A percentile compares a stretch with the other conserved stretches of the same genome.
These are phyloP conservation scores for Exophiala sp. DNA, from an alignment of 2,329 filamentous ascomycete genomes.

Conservation along the genomic window DNA sequence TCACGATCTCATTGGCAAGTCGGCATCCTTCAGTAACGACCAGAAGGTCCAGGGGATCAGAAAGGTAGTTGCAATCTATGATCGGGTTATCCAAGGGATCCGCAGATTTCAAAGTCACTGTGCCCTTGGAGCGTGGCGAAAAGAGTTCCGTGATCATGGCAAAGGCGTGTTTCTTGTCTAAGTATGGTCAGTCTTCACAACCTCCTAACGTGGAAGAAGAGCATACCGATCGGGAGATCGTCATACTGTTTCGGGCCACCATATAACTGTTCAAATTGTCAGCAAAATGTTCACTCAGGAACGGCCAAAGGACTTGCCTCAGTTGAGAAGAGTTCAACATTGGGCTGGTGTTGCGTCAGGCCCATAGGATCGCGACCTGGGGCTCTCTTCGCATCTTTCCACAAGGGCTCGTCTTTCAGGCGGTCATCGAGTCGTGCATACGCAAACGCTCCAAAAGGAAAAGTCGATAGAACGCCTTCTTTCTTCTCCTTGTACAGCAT, in stretches of 20 bases:
- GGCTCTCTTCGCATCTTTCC: slow-evolving; percentile 48
- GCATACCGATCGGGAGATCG: slow-evolving; percentile 46
- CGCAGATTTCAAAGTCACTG: slow-evolving; percentile 49
- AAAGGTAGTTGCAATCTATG: slow-evolving; percentile 58
- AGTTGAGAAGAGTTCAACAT: slow-evolving; percentile 61
- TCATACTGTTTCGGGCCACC: slow-evolving; percentile 54
- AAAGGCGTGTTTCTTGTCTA: slow-evolving; percentile 53
- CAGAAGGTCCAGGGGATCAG: slow-evolving; percentile 56
- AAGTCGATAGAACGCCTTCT: slow-evolving; percentile 56
- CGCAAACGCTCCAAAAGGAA: slow-evolving; percentile 62
- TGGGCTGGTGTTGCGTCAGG: slow-evolving; percentile 54
- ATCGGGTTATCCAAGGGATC: slow-evolving; percentile 53
- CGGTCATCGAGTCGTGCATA: slow-evolving; percentile 61
- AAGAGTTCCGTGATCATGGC: slow-evolving; percentile 59
- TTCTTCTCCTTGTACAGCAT: slow-evolving; percentile 58
- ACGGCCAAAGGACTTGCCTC: slow-evolving; percentile 48
- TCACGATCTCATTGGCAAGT: slow-evolving; percentile 59
- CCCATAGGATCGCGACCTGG: slow-evolving; percentile 62
- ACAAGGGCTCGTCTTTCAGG: slow-evolving; percentile 53
- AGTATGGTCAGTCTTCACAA: background rate
- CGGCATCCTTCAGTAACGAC: slow-evolving; percentile 58
- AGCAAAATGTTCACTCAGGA: background rate
- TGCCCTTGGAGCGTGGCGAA: slow-evolving; percentile 55
- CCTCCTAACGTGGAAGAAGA: background rate
- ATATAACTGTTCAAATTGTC: slow-evolving; percentile 19